Base-by-base conservation (phyloP, 208 protist genomes). In the Wallacemonas rigidus region DNA sequence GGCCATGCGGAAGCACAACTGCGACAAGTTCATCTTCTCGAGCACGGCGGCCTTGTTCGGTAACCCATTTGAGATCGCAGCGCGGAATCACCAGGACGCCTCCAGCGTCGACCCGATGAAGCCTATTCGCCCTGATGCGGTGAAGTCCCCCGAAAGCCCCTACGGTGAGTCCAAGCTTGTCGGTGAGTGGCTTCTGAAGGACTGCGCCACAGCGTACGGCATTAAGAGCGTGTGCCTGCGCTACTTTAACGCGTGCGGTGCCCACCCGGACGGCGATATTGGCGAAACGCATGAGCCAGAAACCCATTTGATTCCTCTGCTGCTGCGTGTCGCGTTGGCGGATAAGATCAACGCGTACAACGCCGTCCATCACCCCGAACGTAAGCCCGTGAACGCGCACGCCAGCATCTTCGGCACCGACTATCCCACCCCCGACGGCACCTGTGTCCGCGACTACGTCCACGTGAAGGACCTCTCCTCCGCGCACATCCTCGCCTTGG, bases 241-340 rank as follows among this genome's bases (percentile, higher is more conserved):
- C 44, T 99, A 99, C 85, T 99, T 99, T 87, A 99, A 99, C 86
- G 98, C 98, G 14, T 91, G 95, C 50, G 98, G 98, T 35, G 98
- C 98, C 0, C 95, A 99, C 79, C 72, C 73, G 51, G 90, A 91
- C 51, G 98, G 98, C 35, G 86, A 87, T 36, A 99, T 99, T 72
- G 98, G 98, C 35, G 97, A 99, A 79, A 90, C 96, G 60, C 97
- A 98, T 56, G 76, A 98, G 64, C 91, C 98, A 41, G 98, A 98
- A 69, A 98, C 98, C 77, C 99, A 99, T 73, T 88, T 99, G 1
- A 98, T 99, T 76, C 98, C 99, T 2, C 98, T 95, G 68, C 82
- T 99, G 43, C 79, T 98, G 6, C 97, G 98, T 72, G 95, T 98
- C 50, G 84, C 92, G 53, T 81, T 98, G n/a, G 92, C 91, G 26